These are phyloP conservation scores for Poterioochromonas sp. DNA, from an alignment of 352 stramenopile species.

Conservation along the genomic window DNA sequence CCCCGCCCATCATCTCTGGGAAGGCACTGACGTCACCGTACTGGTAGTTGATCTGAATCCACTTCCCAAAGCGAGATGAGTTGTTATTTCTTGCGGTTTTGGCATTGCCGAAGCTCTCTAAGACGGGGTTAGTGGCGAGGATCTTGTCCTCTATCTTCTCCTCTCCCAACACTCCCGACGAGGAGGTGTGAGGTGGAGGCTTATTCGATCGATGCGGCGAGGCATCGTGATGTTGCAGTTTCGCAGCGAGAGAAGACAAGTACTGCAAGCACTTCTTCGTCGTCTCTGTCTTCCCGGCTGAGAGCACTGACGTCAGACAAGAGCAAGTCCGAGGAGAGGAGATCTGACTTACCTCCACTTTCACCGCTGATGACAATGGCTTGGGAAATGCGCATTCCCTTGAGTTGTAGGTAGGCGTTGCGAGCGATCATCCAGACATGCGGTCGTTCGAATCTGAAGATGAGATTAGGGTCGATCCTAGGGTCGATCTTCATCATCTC, in stretches of 20 bases:
- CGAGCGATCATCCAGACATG: slow-evolving; percentile 46
- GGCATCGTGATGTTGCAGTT: not conserved
- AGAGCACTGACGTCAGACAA: not conserved
- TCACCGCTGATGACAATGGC: slow-evolving; percentile 12
- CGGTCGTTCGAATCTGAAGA: not conserved
- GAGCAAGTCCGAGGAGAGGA: not conserved
- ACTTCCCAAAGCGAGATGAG: slow-evolving; percentile 86
- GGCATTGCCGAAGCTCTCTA: slow-evolving; percentile 78
- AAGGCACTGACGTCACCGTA: slow-evolving; percentile 44
- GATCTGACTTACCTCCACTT: not conserved
- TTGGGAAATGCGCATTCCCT: not conserved
- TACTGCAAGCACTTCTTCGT: slow-evolving; percentile 19
- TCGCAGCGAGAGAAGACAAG: not conserved
- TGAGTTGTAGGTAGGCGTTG: slow-evolving; percentile 40
- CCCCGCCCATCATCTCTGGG: slow-evolving; percentile 57
- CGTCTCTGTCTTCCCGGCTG: slow-evolving; percentile 30
- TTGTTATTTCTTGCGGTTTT: slow-evolving; percentile 85
- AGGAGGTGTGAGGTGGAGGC: no score
- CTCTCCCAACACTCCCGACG: no score
- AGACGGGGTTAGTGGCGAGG: slow-evolving; percentile 57
- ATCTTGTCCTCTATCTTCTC: not conserved
- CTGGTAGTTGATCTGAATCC: slow-evolving; percentile 77
- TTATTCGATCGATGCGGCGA: no score
- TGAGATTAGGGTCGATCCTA: not conserved
- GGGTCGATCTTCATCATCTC: slow-evolving; percentile 38